Percentiles rank a stretch among this genome's conserved stretches.
Conservation (phyloP, 1,139 yeast genomes). For the Suhomyces atakaporum region DNA sequence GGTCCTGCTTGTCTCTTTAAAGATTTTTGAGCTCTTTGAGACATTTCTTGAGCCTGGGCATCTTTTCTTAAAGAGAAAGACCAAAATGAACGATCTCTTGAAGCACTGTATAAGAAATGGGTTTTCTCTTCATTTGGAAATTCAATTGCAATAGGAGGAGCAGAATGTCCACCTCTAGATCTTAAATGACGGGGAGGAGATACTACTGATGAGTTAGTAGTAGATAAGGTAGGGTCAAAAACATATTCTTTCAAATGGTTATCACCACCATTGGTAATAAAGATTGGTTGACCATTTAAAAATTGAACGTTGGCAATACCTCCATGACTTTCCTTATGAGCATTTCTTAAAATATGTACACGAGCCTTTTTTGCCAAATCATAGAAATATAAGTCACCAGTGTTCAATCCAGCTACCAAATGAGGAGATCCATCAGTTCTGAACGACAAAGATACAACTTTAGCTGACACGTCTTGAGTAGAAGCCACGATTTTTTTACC, state of each 20-base stretch:
- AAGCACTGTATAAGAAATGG: conserved; percentile 84
- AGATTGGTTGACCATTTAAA: conserved; percentile 88
- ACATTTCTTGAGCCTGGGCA: conserved; percentile 92
- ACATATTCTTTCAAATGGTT: conserved; percentile 87
- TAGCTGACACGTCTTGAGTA: conserved; percentile 48
- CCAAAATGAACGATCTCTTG: conserved; percentile 88
- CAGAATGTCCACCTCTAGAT: conserved; percentile 95
- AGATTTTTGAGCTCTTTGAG: conserved; percentile 67
- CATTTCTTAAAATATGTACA: conserved; percentile 70
- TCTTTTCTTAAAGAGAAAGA: conserved; percentile 89
- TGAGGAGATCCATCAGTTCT: conserved; percentile 91
- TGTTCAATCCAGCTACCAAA: conserved; percentile 73
- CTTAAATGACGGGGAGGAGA: conserved; percentile 92
- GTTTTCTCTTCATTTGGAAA: conserved; percentile 80
- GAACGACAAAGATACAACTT: conserved; percentile 75
- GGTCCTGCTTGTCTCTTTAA: conserved; percentile 64
- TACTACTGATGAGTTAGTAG: conserved; percentile 63
- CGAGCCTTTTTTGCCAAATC: conserved; percentile 74
- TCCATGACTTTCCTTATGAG: conserved; percentile 74
- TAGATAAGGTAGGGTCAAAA: conserved; percentile 84
- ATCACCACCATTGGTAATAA: conserved; percentile 92
- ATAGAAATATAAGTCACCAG: conserved; percentile 84
- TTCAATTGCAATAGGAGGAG: conserved; percentile 77
- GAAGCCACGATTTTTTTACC: conserved; percentile 57
- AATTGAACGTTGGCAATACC: conserved; percentile 80